Evolutionary conservation across 805 yeast species (phyloP), one percentile per base, ranked within the genome.

Genomic region (Peterozyma xylosa): DNA sequence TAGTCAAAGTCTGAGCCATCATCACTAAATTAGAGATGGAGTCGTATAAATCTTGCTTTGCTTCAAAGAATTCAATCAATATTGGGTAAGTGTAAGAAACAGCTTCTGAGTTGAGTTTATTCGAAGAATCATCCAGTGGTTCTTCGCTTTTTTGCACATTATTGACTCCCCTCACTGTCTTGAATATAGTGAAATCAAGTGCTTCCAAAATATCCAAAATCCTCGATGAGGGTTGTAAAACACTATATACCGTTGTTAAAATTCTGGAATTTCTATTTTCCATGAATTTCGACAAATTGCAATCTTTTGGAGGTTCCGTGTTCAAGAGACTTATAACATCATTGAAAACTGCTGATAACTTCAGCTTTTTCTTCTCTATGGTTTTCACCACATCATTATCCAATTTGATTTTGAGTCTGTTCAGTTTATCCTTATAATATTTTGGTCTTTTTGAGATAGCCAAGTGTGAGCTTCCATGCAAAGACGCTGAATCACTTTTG

Each of bases 21-120:
- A 86, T 73, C 10, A 86, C 68, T 5, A 84, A 67, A 29, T 72
- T 71, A 3, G 79, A 66, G 30, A 81, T 66, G 3, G 71, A 57
- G 50, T 82, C 78, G 58, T 87, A 90, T 21, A 86, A 58, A 9
- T 74, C 71, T 57, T 88, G 96, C 53, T 88, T 89, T 39, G 74
- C 64, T 48, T 82, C 83, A 54, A 81, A 76, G 56, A 85, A 88
- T 41, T 86, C 95, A n/a, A 82, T 67, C 4, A 76, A 67, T 21
- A 72, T 63, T 0, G 82, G 80, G 47, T 73, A 45, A 16, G 47
- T 45, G 15, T 45, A 80, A 45, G 55, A 47, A 21, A 60, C 45
- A 39, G 58, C 61, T 11, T 54, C 38, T 11, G 53, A 45, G 42
- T 58, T 62, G 6, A 72, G 68, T 14, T 39, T 40, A 5, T 15